These are phyloP conservation scores for Apodospora peruviana DNA, from an alignment of 495 filamentous ascomycete species.

Conservation along the genomic window DNA sequence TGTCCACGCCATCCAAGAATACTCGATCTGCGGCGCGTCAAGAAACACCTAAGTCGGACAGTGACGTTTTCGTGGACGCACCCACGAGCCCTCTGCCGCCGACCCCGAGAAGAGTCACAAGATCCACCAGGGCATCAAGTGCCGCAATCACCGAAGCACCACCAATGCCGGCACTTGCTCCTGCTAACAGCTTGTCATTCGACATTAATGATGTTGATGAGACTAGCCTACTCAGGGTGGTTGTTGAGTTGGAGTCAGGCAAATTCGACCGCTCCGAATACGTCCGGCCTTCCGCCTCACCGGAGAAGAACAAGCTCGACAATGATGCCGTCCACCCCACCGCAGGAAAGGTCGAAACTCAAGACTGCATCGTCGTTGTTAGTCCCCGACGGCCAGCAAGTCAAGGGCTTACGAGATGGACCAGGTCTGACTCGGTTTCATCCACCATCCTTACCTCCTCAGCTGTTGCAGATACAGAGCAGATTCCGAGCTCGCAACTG, in stretches of 20 bases:
- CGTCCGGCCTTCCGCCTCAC: conserved; percentile 12
- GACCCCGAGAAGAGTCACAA: conserved; percentile 11
- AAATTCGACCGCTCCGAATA: conserved; percentile 19
- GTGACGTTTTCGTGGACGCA: conserved; percentile 43
- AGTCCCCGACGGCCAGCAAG: conserved; percentile 5
- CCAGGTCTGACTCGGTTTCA: conserved; percentile 8
- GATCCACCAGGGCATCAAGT: not conserved
- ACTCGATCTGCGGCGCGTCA: conserved; percentile 4
- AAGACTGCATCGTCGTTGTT: conserved; percentile 26
- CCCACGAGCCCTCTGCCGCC: conserved; percentile 30
- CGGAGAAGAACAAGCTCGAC: conserved; percentile 14
- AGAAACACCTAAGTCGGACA: conserved; percentile 32
- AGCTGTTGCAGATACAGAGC: not conserved
- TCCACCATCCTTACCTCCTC: not conserved
- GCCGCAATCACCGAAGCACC: not conserved
- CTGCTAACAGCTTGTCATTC: conserved; percentile 27
- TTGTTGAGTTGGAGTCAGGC: conserved; percentile 38
- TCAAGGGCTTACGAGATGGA: conserved; percentile 2
- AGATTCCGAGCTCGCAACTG: conserved; percentile 15
- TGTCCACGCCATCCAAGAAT: conserved; percentile 14
- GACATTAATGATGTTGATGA: conserved; percentile 41
- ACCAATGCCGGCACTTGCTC: not conserved
- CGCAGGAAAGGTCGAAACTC: not conserved
- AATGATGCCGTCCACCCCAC: not conserved
- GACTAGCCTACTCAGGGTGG: conserved; percentile 37